Conservation (phyloP, 2,329 filamentous ascomycete species). For the Cladosporium sp. region DNA sequence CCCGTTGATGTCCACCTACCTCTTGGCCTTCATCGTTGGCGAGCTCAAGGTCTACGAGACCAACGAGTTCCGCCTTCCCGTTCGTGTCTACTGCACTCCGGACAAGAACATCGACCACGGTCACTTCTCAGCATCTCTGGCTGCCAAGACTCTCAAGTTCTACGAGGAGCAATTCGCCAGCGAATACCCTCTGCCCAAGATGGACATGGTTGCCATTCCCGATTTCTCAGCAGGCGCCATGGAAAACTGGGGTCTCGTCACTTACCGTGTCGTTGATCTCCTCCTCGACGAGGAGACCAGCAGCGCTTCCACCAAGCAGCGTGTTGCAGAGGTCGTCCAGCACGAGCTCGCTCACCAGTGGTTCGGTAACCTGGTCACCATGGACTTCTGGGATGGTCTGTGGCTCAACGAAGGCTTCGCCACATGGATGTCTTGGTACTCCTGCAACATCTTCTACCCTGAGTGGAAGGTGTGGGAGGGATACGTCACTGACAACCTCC, state of each 20-base stretch:
- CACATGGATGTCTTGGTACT: constrained; percentile 92
- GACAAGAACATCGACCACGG: constrained; percentile 90
- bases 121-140: constrained; percentile 85
- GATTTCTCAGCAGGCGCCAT: constrained; percentile 95
- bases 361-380: constrained; percentile 97
- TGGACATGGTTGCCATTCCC: constrained; percentile 95
- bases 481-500: constrained; percentile 90
- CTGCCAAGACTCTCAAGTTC: constrained; percentile 85
- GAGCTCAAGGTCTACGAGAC: constrained; percentile 94
- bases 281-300: constrained; percentile 90
- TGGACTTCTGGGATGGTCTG: constrained; percentile 97
- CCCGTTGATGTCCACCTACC: constrained; percentile 93
- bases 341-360: constrained; percentile 97
- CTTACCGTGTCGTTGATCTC: constrained; percentile 88
- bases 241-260: constrained; percentile 98
- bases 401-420: constrained; percentile 96
- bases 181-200: constrained; percentile 85
- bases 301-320: constrained; percentile 85
- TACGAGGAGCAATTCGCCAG: constrained; percentile 94
- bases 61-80: constrained; percentile 84
- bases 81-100: constrained; percentile 90
- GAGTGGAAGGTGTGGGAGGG: constrained; percentile 98
- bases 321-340: constrained; percentile 92
- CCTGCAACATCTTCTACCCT: constrained; percentile 91
- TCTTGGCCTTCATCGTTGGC: constrained; percentile 90